These are phyloP conservation scores for Allodekkera sacchari DNA, from an alignment of 805 yeast genomes.

Conservation along the genomic window DNA sequence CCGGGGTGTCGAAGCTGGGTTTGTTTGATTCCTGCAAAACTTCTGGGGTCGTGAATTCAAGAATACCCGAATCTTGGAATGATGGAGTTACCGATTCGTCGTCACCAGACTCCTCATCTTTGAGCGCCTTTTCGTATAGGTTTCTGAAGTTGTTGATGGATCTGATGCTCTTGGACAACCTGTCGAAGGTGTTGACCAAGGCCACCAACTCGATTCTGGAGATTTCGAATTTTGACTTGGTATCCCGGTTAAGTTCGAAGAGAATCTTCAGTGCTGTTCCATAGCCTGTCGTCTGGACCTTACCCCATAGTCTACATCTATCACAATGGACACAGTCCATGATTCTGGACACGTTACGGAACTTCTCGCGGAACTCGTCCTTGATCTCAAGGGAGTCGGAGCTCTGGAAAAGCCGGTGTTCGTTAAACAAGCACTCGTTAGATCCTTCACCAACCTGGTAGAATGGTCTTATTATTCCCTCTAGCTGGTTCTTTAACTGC, in stretches of 20 bases:
- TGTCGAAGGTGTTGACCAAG: constrained; percentile 83
- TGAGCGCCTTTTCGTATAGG: constrained; percentile 33
- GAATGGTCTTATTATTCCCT: constrained; percentile 24
- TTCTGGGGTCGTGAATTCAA: constrained; percentile 2
- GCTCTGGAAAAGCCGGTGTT: constrained; percentile 38
- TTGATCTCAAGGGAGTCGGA: constrained; percentile 49
- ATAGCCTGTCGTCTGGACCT: constrained; percentile 93
- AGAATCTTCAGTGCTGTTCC: constrained; percentile 91
- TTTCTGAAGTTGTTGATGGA: constrained; percentile 65
- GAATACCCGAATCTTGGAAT: constrained; percentile 1
- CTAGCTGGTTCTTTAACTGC: constrained; percentile 20
- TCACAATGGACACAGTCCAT: constrained; percentile 99
- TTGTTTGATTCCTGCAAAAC: constrained; percentile 1
- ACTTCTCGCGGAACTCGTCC: constrained; percentile 77
- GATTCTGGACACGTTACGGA: constrained; percentile 80
- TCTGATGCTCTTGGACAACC: constrained; percentile 76
- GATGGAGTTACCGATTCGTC: neutral
- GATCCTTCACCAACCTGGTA: constrained; percentile 14
- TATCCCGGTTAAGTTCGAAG: constrained; percentile 52
- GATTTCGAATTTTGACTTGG: constrained; percentile 30
- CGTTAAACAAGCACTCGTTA: constrained; percentile 31
- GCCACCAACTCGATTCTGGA: constrained; percentile 79
- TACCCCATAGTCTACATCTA: constrained; percentile 97
- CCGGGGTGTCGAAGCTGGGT: constrained; percentile 8
- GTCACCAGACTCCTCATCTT: constrained; percentile 13